A percentile compares a stretch with the other conserved stretches of the same genome.
phyloP scores from a whole-genome alignment of 2,329 filamentous ascomycete genomes.

The Aspergillus felis region DNA sequence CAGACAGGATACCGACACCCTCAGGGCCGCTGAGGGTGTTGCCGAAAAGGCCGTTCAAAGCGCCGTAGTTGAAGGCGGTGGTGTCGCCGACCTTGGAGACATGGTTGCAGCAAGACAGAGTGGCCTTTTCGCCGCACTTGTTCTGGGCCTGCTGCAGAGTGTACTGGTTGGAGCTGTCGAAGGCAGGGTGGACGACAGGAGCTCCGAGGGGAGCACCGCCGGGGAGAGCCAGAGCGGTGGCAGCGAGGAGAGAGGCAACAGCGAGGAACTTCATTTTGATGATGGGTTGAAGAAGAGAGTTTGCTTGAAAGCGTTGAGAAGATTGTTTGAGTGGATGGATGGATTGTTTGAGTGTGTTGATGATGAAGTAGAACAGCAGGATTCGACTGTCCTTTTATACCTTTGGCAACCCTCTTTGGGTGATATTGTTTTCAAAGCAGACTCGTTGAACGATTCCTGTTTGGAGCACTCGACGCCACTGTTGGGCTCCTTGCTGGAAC shows the following conservation, averaged over 20 bases:
- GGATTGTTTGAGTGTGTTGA: constrained; percentile 5
- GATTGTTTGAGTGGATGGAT: neutral
- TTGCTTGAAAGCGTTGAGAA: constrained; percentile 1
- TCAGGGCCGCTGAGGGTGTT: neutral
- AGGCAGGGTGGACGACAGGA: neutral
- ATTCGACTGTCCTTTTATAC: constrained; percentile 16
- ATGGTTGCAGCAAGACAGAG: constrained; percentile 7
- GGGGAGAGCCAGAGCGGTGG: constrained; percentile 8
- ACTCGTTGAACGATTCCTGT: neutral
- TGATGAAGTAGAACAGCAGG: constrained; percentile 1
- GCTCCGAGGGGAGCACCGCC: neutral
- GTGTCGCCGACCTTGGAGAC: neutral
- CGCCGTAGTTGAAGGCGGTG: neutral
- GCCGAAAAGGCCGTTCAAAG: neutral
- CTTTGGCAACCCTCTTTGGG: neutral
- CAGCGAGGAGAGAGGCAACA: constrained; percentile 18
- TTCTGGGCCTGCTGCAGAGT: neutral
- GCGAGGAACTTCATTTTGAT: constrained; percentile 28
- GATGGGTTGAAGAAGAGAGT: neutral
- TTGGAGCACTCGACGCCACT: neutral
- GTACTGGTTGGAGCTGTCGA: neutral
- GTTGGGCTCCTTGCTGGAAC: neutral
- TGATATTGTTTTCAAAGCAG: neutral
- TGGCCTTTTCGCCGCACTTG: constrained; percentile 1
- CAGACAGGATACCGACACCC: neutral